Base-by-base conservation (phyloP, 2,329 filamentous ascomycete species). In the Hypoxylon sp. region DNA sequence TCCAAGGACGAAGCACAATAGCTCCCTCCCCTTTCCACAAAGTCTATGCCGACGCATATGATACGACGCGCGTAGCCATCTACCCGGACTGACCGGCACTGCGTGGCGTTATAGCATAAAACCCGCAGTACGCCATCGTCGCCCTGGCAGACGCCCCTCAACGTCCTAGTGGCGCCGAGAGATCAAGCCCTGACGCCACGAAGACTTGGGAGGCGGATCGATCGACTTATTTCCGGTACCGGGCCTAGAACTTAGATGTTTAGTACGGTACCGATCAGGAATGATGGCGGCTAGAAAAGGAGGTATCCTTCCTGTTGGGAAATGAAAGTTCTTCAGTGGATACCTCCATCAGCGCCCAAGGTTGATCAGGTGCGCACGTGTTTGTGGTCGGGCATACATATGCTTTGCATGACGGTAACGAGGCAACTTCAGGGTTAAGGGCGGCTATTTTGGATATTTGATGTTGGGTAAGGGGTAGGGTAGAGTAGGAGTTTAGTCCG, bases 371-470 rank as follows among this genome's bases (percentile, higher is more conserved):
- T 67, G 64, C 39, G 63, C 63, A 66, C 63, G 63, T 66, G 63
- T 33, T 61, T 56, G 17, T 51, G 53, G 59, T 67, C 58, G 64
- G 64, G 64, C 64, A 67, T 67, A 67, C 58, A 67, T 63, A 52
- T 47, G 35, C 55, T 58, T 59, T 69, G 67, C 67, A 60, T 39
- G 46, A 59, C 63, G 63, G 63, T 46, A 69, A 60, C 37, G 63
- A 52, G 31, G 52, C 54, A 63, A 44, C n/a, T n/a, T 54, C 42
- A 64, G 55, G 63, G 67, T 64, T 62, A 67, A 70, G 67, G 52
- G 67, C 67, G 63, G 67, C 61, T 70, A 64, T 64, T 70, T 37
- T 70, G 63, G 63, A 59, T 63, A 66, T 69, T 59, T 59, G 51
- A 44, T 31, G 47, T 52, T 53, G 46, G 59, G 63, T 63, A 51